Conservation (phyloP, 106 monocot genomes). For the Phalaenopsis equestris region DNA sequence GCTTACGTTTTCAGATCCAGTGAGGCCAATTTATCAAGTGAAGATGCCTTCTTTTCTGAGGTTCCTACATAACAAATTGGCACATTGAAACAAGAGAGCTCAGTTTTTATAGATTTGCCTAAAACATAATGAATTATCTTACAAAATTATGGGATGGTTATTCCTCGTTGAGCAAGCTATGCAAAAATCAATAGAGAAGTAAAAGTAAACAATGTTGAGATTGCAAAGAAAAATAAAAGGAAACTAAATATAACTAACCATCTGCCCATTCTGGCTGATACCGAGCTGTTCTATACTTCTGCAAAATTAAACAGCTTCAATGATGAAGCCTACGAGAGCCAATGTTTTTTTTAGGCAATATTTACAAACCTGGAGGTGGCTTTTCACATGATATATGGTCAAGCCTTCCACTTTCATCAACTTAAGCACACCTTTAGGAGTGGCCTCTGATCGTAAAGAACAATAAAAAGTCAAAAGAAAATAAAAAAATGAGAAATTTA, state of each 20-base stretch:
- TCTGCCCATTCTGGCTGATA: conserved; percentile 46
- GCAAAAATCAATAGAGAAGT: neutral
- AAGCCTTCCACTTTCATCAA: conserved; percentile 78
- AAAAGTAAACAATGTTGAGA: neutral
- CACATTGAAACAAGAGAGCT: conserved; percentile 4
- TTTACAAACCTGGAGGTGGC: conserved; percentile 71
- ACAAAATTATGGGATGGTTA: neutral
- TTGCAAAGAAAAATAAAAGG: neutral
- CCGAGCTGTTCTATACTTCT: conserved; percentile 67
- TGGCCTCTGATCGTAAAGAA: conserved; percentile 45
- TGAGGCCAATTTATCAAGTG: conserved; percentile 38
- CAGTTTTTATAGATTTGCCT: neutral
- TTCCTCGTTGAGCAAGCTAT: neutral
- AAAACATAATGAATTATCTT: neutral
- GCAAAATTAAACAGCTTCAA: conserved; percentile 16
- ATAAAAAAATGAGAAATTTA: neutral
- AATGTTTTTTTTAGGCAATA: neutral
- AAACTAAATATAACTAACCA: conserved; percentile 21
- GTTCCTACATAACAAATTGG: conserved; percentile 28
- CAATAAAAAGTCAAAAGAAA: neutral
- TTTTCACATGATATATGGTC: conserved; percentile 96
- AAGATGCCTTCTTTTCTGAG: conserved; percentile 34
- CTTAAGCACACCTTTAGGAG: conserved; percentile 88
- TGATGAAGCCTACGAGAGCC: conserved; percentile 4
- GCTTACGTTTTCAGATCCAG: conserved; percentile 54